A percentile compares a stretch with the other conserved stretches of the same genome.
Conservation (phyloP, 371 early-diverging fungal species). For the Circinella umbellata region DNA sequence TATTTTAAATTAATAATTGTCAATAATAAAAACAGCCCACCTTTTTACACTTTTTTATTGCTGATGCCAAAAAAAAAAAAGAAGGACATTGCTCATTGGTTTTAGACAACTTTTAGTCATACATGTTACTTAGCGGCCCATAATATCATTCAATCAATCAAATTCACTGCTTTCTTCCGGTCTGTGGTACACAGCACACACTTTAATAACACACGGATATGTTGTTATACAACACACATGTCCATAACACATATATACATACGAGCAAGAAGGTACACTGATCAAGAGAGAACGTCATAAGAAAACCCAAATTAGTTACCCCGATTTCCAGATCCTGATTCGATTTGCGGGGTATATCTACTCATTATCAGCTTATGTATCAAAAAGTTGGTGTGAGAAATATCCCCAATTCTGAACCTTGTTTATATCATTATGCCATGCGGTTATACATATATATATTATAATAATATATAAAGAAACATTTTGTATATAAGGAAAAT, state of each 20-base stretch:
- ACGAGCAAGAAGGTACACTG: not conserved
- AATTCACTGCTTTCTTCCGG: too few species aligned
- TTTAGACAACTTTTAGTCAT: too few species aligned
- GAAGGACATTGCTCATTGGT: too few species aligned
- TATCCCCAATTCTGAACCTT: not conserved
- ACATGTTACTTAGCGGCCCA: too few species aligned
- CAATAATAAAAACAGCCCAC: too few species aligned
- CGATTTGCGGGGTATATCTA: conserved; percentile 1
- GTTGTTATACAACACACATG: not conserved
- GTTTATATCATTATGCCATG: not conserved
- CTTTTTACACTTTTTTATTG: too few species aligned
- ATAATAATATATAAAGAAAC: not conserved
- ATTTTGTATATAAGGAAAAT: not conserved
- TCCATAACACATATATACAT: not conserved
- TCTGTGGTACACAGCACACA: too few species aligned
- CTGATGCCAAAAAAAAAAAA: too few species aligned
- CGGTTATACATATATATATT: not conserved
- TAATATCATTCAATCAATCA: too few species aligned
- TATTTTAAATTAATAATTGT: too few species aligned
- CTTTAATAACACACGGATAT: too few species aligned
- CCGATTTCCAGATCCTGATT: conserved; percentile 2
- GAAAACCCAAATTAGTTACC: conserved; percentile 3
- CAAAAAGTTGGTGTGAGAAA: conserved; percentile 3
- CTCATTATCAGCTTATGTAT: too few species aligned
- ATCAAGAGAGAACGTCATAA: conserved; percentile 5